These are phyloP conservation scores for Pleomassaria siparia DNA, from an alignment of 2,329 filamentous ascomycete genomes.

Conservation along the genomic window DNA sequence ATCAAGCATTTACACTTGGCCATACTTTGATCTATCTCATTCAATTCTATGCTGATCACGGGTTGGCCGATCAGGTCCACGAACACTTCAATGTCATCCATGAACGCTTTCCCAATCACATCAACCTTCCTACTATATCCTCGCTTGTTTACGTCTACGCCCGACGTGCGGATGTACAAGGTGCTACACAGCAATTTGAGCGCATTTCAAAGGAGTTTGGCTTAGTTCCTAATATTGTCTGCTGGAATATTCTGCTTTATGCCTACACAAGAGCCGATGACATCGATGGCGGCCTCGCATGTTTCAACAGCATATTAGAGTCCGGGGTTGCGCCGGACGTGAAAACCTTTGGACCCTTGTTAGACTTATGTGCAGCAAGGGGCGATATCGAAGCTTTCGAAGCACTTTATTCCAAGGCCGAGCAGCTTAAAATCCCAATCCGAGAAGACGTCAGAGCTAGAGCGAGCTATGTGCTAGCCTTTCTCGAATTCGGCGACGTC, in stretches of 20 bases:
- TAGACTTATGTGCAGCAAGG: constrained; percentile 68
- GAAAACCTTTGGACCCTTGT: constrained; percentile 70
- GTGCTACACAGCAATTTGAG: constrained; percentile 63
- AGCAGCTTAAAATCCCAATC: constrained; percentile 41
- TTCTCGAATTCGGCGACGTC: constrained; percentile 50
- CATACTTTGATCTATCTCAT: constrained; percentile 28
- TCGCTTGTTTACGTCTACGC: constrained; percentile 70
- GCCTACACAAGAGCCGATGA: constrained; percentile 68
- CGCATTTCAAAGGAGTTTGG: constrained; percentile 60
- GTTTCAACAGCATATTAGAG: constrained; percentile 63
- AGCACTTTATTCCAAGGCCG: constrained; percentile 65
- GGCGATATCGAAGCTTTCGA: constrained; percentile 74
- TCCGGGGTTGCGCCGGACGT: constrained; percentile 56
- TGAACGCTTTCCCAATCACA: constrained; percentile 5
- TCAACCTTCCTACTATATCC: constrained; percentile 19
- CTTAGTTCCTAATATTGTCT: constrained; percentile 58
- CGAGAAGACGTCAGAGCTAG: constrained; percentile 25
- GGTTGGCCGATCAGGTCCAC: constrained; percentile 35
- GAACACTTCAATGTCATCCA: constrained; percentile 34
- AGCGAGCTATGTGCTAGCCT: constrained; percentile 63
- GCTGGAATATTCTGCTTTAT: constrained; percentile 78
- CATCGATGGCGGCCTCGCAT: constrained; percentile 63
- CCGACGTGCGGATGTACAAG: constrained; percentile 63
- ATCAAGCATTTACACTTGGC: background rate
- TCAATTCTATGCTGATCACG: constrained; percentile 35